A percentile compares a stretch with the other conserved stretches of the same genome.
Conservation (phyloP, 1,284 basidiomycete species). For the Apiotrichum brassicae region DNA sequence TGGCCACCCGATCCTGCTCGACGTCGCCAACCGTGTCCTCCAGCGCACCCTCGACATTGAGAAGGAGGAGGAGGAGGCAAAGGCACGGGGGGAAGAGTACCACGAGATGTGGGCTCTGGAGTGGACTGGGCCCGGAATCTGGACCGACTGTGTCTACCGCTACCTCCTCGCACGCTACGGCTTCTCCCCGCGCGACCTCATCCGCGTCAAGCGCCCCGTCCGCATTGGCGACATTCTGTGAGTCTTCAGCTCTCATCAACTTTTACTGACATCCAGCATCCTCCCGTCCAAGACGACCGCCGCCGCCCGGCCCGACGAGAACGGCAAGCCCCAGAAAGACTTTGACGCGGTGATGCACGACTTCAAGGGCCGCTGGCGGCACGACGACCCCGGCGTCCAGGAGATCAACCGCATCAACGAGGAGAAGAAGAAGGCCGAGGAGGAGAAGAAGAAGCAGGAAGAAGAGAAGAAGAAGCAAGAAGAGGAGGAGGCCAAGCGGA, state of each 20-base stretch:
- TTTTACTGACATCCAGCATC: constrained; percentile 12
- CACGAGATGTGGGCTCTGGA: constrained; percentile 15
- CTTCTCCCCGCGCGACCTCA: constrained; percentile 40
- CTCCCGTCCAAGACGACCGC: constrained; percentile 34
- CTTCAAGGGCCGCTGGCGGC: constrained; percentile 32
- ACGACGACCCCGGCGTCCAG: constrained; percentile 25
- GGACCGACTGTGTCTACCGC: constrained; percentile 36
- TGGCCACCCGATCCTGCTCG: constrained; percentile 38
- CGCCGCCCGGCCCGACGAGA: constrained; percentile 24
- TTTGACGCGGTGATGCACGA: constrained; percentile 37
- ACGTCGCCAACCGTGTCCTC: constrained; percentile 28
- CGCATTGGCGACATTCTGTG: constrained; percentile 42
- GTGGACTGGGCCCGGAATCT: constrained; percentile 43
- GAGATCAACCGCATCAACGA: constrained; percentile 29
- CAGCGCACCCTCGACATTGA: constrained; percentile 27
- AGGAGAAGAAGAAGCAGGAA: constrained; percentile 19
- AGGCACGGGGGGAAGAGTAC: constrained; percentile 18
- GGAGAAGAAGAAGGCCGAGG: constrained; percentile 12
- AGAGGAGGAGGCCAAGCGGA: constrained; percentile 7
- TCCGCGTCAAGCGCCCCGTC: constrained; percentile 31
- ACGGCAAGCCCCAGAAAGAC: constrained; percentile 12
- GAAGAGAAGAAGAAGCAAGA: constrained; percentile 7
- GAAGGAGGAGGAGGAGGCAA: constrained; percentile 5
- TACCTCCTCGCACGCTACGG: constrained; percentile 42
- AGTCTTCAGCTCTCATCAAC: neutral